A percentile compares a stretch with the other conserved stretches of the same genome.
Conservation (phyloP, 805 yeast genomes). For the Zygoascus flipseniorum region DNA sequence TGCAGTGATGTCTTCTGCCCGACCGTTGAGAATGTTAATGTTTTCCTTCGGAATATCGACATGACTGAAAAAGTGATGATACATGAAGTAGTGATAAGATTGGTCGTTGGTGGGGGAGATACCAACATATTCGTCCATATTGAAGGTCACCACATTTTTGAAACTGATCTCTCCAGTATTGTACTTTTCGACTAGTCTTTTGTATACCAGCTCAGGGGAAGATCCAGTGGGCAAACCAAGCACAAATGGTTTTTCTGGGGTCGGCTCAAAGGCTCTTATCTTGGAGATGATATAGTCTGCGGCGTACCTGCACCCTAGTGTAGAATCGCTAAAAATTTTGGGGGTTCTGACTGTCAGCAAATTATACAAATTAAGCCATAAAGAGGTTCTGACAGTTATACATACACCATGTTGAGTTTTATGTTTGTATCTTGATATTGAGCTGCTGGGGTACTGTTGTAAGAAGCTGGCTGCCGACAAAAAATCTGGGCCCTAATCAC, state of each 20-base stretch:
- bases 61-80: constrained; percentile 46
- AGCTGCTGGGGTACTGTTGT: too few species aligned
- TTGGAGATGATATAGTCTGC: constrained; percentile 39
- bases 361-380: not conserved
- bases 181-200: constrained; percentile 37
- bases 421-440: too few species aligned
- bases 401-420: not conserved
- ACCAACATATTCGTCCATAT: constrained; percentile 54
- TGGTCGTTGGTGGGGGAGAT: constrained; percentile 40
- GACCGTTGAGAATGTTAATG: constrained; percentile 48
- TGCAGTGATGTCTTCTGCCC: constrained; percentile 34
- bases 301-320: constrained; percentile 26
- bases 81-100: constrained; percentile 52
- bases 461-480: too few species aligned
- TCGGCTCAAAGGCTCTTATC: constrained; percentile 40
- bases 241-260: constrained; percentile 37
- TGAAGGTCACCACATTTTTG: constrained; percentile 48
- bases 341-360: constrained; percentile 5
- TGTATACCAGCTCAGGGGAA: constrained; percentile 49
- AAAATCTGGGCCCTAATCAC: too few species aligned
- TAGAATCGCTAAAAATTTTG: constrained; percentile 10
- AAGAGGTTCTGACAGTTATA: not conserved
- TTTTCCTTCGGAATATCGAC: constrained; percentile 44
- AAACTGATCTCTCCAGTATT: constrained; percentile 37
- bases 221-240: constrained; percentile 56